Evolutionary conservation across 2,329 filamentous ascomycete species (phyloP).

Genomic region (Huntiella moniliformis): DNA sequence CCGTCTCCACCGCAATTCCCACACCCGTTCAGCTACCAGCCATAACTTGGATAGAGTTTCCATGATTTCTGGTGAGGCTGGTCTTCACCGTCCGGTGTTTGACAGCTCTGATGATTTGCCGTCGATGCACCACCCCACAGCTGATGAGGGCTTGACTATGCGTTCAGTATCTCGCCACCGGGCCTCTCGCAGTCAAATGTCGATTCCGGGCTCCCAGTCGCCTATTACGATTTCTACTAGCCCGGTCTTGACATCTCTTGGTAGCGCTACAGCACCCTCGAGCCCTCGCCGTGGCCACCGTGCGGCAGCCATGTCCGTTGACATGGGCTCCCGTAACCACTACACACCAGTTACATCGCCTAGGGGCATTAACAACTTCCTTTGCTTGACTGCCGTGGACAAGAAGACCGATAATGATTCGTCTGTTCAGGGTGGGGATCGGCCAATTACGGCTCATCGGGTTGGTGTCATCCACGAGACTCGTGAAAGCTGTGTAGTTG

Average conservation of each 20-base stretch:
- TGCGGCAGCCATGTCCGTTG: slow-evolving; percentile 28
- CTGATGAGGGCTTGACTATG: neutral
- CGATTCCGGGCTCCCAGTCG: slow-evolving; percentile 3
- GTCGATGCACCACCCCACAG: slow-evolving; percentile 1
- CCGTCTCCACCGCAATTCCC: slow-evolving; percentile 10
- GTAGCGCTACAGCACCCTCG: slow-evolving; percentile 8
- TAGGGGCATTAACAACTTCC: slow-evolving; percentile 8
- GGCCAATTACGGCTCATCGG: slow-evolving; percentile 30
- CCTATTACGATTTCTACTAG: neutral
- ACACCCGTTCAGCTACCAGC: slow-evolving; percentile 5
- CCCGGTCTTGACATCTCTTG: neutral
- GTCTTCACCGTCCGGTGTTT: slow-evolving; percentile 10
- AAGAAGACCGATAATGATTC: slow-evolving; percentile 16
- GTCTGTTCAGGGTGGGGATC: slow-evolving; percentile 18
- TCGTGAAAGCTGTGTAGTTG: neutral
- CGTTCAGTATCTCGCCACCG: slow-evolving; percentile 8
- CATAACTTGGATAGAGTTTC: neutral
- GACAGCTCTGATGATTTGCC: slow-evolving; percentile 9
- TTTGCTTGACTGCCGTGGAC: slow-evolving; percentile 8
- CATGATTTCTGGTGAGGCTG: neutral
- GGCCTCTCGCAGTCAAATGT: slow-evolving; percentile 9
- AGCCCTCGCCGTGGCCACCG: slow-evolving; percentile 19
- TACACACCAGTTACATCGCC: slow-evolving; percentile 9
- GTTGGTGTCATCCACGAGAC: slow-evolving; percentile 14
- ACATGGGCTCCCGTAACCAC: slow-evolving; percentile 17